Conservation (phyloP, 768 basidiomycete genomes). For the Tubosaeta brunneosetosa region DNA sequence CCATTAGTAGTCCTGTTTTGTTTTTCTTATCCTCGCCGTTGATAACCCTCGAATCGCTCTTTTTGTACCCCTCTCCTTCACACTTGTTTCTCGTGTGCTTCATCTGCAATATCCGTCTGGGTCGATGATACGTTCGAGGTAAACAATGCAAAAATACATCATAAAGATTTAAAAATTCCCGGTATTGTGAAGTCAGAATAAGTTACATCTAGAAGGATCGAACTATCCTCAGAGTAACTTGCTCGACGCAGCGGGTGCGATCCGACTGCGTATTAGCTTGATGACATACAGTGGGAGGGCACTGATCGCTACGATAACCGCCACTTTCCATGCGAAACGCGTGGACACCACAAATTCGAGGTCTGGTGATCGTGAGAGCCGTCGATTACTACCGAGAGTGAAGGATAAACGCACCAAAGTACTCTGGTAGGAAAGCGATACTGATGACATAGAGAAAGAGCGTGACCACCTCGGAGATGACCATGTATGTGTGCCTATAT, state of each 20-base stretch:
- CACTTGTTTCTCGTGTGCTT: constrained; percentile 15
- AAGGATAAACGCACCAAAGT: constrained; percentile 71
- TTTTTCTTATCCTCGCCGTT: neutral
- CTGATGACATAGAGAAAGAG: constrained; percentile 84
- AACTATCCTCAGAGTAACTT: constrained; percentile 61
- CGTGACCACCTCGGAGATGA: constrained; percentile 85
- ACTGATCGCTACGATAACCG: constrained; percentile 91
- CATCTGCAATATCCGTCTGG: constrained; percentile 22
- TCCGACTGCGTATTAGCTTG: constrained; percentile 78
- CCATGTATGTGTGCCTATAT: constrained; percentile 90
- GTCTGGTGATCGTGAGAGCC: constrained; percentile 45
- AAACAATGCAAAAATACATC: constrained; percentile 34
- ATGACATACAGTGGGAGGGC: constrained; percentile 88
- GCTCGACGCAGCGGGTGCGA: constrained; percentile 91
- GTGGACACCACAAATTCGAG: constrained; percentile 86
- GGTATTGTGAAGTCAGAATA: neutral
- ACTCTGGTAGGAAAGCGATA: constrained; percentile 92
- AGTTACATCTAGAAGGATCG: neutral
- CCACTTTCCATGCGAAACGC: constrained; percentile 91
- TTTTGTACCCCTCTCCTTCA: neutral
- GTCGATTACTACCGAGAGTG: neutral
- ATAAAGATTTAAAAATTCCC: constrained; percentile 34
- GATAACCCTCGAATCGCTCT: constrained; percentile 13
- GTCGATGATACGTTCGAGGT: constrained; percentile 17
- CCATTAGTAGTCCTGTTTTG: constrained; percentile 9